A percentile compares a stretch with the other conserved stretches of the same genome.
phyloP scores from a whole-genome alignment of 2,329 filamentous ascomycete species.

The Aphanocladium album region DNA sequence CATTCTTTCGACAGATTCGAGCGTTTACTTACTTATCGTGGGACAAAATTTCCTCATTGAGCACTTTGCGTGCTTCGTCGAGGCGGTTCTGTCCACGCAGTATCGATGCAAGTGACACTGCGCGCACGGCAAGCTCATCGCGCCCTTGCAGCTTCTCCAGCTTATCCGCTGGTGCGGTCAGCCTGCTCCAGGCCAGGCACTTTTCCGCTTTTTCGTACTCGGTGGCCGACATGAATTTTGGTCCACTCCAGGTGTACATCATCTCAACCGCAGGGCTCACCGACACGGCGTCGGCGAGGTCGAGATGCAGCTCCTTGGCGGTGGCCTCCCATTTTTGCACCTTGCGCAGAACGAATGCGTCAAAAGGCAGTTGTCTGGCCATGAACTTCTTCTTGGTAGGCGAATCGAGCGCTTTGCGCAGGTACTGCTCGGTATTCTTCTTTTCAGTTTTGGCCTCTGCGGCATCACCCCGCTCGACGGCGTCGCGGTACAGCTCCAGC shows the following conservation, averaged over 20 bases:
- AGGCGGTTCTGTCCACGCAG: constrained; percentile 58
- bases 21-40: constrained; percentile 51
- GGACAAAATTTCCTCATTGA: constrained; percentile 60
- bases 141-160: constrained; percentile 42
- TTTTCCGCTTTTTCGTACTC: constrained; percentile 60
- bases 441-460: constrained; percentile 53
- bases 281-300: constrained; percentile 75
- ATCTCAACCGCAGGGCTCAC: constrained; percentile 82
- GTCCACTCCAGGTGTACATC: constrained; percentile 89
- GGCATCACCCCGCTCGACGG: constrained; percentile 31
- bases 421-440: constrained; percentile 59
- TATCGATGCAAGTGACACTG: constrained; percentile 62
- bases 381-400: constrained; percentile 87
- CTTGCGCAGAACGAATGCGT: constrained; percentile 79
- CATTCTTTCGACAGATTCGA: neutral
- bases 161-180: constrained; percentile 35
- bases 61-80: constrained; percentile 58
- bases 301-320: constrained; percentile 59
- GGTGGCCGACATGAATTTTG: constrained; percentile 66
- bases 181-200: constrained; percentile 62
- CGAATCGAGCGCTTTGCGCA: constrained; percentile 66
- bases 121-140: constrained; percentile 60
- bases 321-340: constrained; percentile 82
- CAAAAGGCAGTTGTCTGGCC: constrained; percentile 83
- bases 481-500: constrained; percentile 73